Conservation (phyloP, 306 rosid species). For the Inga leiocalycina region DNA sequence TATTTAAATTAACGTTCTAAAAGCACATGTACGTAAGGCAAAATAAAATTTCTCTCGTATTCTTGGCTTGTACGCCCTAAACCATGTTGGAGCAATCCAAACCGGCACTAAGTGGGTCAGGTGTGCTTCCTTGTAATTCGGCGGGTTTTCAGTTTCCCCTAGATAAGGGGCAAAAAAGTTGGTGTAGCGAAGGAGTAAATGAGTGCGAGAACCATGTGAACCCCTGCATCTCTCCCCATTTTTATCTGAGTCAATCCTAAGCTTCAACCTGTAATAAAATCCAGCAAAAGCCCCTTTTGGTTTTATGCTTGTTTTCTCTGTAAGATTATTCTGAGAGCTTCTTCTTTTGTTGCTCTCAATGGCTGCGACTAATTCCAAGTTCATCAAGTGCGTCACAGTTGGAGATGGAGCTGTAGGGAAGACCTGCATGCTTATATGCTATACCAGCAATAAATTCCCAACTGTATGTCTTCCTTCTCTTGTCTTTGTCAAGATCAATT, state of each 20-base stretch:
- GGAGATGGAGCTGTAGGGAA: constrained; percentile 97
- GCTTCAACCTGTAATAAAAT: constrained; percentile 43
- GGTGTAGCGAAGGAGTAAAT: constrained; percentile 33
- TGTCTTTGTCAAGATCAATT: constrained; percentile 24
- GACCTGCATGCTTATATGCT: constrained; percentile 94
- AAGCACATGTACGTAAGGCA: too few species aligned
- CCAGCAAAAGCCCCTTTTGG: constrained; percentile 32
- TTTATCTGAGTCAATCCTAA: constrained; percentile 48
- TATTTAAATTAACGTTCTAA: too few species aligned
- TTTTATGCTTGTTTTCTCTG: neutral
- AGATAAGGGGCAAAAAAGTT: constrained; percentile 38
- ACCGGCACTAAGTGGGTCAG: neutral
- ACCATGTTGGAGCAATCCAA: too few species aligned
- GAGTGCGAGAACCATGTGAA: constrained; percentile 81
- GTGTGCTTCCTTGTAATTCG: neutral
- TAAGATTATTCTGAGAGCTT: constrained; percentile 22
- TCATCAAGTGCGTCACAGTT: constrained; percentile 89
- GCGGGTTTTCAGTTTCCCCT: neutral
- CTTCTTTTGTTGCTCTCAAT: constrained; percentile 42
- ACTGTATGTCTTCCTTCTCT: constrained; percentile 53
- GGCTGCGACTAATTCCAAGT: constrained; percentile 85
- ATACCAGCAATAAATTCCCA: constrained; percentile 90
- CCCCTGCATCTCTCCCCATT: constrained; percentile 34
- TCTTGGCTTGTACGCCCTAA: too few species aligned
- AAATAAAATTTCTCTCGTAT: too few species aligned